These are phyloP conservation scores for Avicennia marina DNA, from an alignment of 257 asterid genomes.

Conservation along the genomic window DNA sequence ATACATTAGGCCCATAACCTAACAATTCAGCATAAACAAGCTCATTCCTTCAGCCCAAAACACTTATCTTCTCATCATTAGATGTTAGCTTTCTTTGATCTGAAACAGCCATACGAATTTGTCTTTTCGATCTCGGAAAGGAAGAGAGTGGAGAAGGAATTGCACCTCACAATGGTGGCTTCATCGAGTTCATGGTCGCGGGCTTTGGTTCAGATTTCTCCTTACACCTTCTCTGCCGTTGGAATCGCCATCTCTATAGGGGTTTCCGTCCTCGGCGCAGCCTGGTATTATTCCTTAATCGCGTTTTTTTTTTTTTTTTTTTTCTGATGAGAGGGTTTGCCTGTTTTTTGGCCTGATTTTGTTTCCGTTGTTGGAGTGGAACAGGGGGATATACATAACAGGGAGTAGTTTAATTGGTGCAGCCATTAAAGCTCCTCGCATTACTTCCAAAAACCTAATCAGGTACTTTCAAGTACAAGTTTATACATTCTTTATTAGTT, in stretches of 20 bases:
- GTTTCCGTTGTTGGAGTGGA: background rate
- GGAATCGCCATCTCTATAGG: slow-evolving; percentile 95
- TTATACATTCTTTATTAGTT: background rate
- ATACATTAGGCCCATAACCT: too few species aligned
- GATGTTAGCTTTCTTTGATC: too few species aligned
- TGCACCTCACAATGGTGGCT: slow-evolving; percentile 46
- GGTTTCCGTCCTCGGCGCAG: slow-evolving; percentile 98
- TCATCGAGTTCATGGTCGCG: slow-evolving; percentile 84
- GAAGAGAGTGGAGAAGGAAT: background rate
- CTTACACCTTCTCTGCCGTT: slow-evolving; percentile 88
- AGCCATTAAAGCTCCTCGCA: slow-evolving; percentile 78
- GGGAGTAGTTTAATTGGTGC: slow-evolving; percentile 87
- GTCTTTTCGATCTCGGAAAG: slow-evolving; percentile 22
- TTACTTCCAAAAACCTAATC: slow-evolving; percentile 76
- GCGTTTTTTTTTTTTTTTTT: background rate
- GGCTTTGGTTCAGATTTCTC: slow-evolving; percentile 86
- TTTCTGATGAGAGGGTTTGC: background rate
- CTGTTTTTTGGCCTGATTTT: slow-evolving; percentile 8
- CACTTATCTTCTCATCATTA: too few species aligned
- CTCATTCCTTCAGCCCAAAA: too few species aligned
- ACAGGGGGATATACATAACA: slow-evolving; percentile 75
- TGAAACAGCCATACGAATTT: too few species aligned
- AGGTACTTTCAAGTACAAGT: slow-evolving; percentile 35
- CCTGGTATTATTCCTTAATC: slow-evolving; percentile 48
- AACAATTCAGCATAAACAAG: too few species aligned